A percentile compares a stretch with the other conserved stretches of the same genome.
These are phyloP conservation scores for Ploettnerulaceae sp. DNA, from an alignment of 2,329 filamentous ascomycete genomes.

Conservation along the genomic window DNA sequence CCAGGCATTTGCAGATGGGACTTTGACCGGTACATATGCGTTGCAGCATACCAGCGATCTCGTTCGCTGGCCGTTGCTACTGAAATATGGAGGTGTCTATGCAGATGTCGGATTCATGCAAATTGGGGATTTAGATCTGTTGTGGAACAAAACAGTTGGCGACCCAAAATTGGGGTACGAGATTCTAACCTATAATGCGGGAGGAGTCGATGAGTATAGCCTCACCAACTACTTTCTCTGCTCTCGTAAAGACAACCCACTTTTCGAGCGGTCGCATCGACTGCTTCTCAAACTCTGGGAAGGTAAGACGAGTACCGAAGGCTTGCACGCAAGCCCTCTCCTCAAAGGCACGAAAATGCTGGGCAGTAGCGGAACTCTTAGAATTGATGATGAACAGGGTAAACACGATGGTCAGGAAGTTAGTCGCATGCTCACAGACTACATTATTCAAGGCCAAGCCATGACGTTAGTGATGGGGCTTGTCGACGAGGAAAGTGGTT, in stretches of 20 bases:
- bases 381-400: conserved; percentile 32
- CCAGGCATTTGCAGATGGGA: conserved; percentile 45
- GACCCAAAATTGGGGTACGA: conserved; percentile 44
- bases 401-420: conserved; percentile 38
- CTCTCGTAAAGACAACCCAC: conserved; percentile 37
- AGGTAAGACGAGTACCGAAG: conserved; percentile 45
- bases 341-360: conserved; percentile 42
- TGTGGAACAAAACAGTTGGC: conserved; percentile 48
- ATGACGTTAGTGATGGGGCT: conserved; percentile 48
- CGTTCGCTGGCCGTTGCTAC: conserved; percentile 51
- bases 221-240: conserved; percentile 48
- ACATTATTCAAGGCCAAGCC: conserved; percentile 52
- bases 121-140: conserved; percentile 50
- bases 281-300: conserved; percentile 50
- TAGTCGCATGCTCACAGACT: conserved; percentile 46
- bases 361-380: conserved; percentile 22
- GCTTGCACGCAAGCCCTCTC: conserved; percentile 45
- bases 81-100: conserved; percentile 53
- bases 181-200: conserved; percentile 43
- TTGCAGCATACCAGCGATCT: conserved; percentile 54
- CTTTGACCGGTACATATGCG: conserved; percentile 45
- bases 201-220: conserved; percentile 33
- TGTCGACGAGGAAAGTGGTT: conserved; percentile 45
- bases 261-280: conserved; percentile 45
- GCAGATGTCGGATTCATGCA: conserved; percentile 52